These are phyloP conservation scores for Fusarium circinatum DNA, from an alignment of 2,329 filamentous ascomycete genomes.

Conservation along the genomic window DNA sequence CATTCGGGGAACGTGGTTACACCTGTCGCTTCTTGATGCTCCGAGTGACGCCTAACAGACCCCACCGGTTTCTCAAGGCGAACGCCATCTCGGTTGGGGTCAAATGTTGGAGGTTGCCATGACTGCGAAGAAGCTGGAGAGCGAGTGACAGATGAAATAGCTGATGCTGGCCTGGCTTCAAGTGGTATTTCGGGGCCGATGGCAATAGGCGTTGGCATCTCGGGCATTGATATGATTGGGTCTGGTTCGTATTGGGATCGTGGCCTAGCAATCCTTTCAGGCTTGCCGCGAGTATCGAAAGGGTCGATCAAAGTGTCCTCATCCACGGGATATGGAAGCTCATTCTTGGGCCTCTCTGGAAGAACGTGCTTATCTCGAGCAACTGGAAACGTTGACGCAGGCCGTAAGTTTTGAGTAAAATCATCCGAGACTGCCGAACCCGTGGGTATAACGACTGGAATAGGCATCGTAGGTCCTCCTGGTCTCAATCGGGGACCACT, in stretches of 20 bases:
- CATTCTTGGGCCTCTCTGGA: slow-evolving; percentile 39
- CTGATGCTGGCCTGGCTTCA: slow-evolving; percentile 33
- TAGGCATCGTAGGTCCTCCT: slow-evolving; percentile 48
- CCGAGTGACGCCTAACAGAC: slow-evolving; percentile 64
- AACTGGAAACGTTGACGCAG: slow-evolving; percentile 48
- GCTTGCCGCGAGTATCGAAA: slow-evolving; percentile 33
- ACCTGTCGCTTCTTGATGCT: slow-evolving; percentile 48
- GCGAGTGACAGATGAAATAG: slow-evolving; percentile 40
- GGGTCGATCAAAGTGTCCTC: slow-evolving; percentile 43
- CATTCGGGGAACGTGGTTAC: slow-evolving; percentile 71
- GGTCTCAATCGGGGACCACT: slow-evolving; percentile 48
- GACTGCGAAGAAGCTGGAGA: slow-evolving; percentile 42
- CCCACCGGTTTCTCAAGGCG: slow-evolving; percentile 54
- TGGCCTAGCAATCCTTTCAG: slow-evolving; percentile 31
- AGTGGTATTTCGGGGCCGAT: slow-evolving; percentile 39
- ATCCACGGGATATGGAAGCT: slow-evolving; percentile 54
- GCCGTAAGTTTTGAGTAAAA: slow-evolving; percentile 33
- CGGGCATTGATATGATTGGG: slow-evolving; percentile 39
- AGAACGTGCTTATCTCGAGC: slow-evolving; percentile 32
- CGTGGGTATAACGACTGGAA: slow-evolving; percentile 46
- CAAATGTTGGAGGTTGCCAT: slow-evolving; percentile 60
- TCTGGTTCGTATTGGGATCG: slow-evolving; percentile 36
- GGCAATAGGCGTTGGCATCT: slow-evolving; percentile 38
- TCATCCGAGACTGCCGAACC: slow-evolving; percentile 32
- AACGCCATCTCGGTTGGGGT: slow-evolving; percentile 51